Evolutionary conservation across 768 basidiomycete genomes (phyloP).

Genomic region (Glaciozyma antarctica): DNA sequence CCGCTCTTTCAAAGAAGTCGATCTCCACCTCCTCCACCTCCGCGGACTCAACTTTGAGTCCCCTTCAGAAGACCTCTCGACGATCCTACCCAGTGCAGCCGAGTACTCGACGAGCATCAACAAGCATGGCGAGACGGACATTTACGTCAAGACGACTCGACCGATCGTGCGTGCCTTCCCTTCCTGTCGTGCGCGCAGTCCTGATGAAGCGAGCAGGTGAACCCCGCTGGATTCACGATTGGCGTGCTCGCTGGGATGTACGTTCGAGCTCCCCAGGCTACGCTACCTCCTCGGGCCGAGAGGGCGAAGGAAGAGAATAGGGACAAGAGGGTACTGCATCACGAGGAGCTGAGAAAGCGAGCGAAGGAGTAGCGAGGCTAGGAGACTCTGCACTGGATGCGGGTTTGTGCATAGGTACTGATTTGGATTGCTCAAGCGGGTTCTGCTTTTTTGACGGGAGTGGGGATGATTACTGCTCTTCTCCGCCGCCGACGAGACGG

Average conservation of each 20-base stretch:
- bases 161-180: neutral
- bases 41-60: neutral
- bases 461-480: too few species aligned
- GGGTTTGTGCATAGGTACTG: too few species aligned
- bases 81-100: neutral
- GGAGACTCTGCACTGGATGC: too few species aligned
- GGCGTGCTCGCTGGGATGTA: neutral
- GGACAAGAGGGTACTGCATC: too few species aligned
- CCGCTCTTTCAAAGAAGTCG: neutral
- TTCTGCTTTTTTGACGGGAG: too few species aligned
- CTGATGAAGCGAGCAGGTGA: neutral
- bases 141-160: conserved; percentile 1
- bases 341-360: too few species aligned
- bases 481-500: too few species aligned
- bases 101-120: neutral
- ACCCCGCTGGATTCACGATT: neutral
- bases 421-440: too few species aligned
- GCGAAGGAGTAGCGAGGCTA: too few species aligned
- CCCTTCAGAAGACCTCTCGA: neutral
- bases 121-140: neutral
- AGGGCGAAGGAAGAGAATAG: too few species aligned
- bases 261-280: neutral
- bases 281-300: neutral
- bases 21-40: neutral
- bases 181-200: neutral